Conservation (phyloP, 495 filamentous ascomycete genomes). For the Xylaria cubensis region DNA sequence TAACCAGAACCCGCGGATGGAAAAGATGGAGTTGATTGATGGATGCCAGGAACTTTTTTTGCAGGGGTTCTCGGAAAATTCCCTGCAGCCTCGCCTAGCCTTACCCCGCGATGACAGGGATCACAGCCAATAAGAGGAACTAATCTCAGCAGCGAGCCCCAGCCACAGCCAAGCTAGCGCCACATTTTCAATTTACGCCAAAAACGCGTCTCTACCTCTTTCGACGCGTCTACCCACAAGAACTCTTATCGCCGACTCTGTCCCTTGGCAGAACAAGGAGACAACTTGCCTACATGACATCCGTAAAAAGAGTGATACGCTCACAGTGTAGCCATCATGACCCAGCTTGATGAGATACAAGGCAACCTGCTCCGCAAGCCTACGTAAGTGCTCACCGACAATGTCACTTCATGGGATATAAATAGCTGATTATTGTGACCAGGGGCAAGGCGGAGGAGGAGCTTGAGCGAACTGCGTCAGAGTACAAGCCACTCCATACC, state of each 20-base stretch:
- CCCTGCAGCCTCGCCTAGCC: slow-evolving; percentile 26
- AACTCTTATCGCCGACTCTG: slow-evolving; percentile 15
- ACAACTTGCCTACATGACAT: neutral
- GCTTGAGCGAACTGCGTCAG: slow-evolving; percentile 58
- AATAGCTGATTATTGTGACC: slow-evolving; percentile 30
- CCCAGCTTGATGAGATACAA: slow-evolving; percentile 12
- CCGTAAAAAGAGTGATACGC: neutral
- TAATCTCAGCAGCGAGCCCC: neutral
- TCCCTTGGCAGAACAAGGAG: slow-evolving; percentile 17
- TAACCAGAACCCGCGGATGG: neutral
- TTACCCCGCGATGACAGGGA: slow-evolving; percentile 35
- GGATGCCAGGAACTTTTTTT: slow-evolving; percentile 26
- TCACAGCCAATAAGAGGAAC: slow-evolving; percentile 15
- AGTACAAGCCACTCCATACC: slow-evolving; percentile 76
- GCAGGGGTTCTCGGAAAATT: slow-evolving; percentile 21
- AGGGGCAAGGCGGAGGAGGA: slow-evolving; percentile 48
- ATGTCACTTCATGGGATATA: neutral
- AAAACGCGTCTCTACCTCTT: slow-evolving; percentile 36
- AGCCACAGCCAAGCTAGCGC: slow-evolving; percentile 32
- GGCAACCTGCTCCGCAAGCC: slow-evolving; percentile 49
- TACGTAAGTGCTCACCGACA: slow-evolving; percentile 39
- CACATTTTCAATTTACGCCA: slow-evolving; percentile 39
- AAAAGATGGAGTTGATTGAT: slow-evolving; percentile 12
- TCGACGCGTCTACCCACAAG: slow-evolving; percentile 34
- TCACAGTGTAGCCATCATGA: neutral